Evolutionary conservation across 495 filamentous ascomycete genomes (phyloP).

Genomic region (Apodospora peruviana): DNA sequence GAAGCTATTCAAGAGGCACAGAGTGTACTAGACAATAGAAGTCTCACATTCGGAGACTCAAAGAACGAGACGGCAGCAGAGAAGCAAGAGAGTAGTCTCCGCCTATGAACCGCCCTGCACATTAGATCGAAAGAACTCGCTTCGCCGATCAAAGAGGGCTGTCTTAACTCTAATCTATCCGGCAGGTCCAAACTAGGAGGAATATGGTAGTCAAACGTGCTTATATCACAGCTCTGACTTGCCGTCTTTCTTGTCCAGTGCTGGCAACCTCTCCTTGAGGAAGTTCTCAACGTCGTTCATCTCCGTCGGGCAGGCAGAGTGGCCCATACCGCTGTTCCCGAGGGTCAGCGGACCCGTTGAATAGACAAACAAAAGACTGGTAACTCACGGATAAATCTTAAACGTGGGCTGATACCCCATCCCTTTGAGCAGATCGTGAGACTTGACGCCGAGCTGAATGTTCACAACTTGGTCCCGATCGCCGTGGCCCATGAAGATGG

Average conservation of each 20-base stretch:
- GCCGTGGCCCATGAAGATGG: conserved; percentile 86
- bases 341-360: background rate
- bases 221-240: conserved; percentile 39
- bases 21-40: too few relatives aligned
- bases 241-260: conserved; percentile 31
- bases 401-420: conserved; percentile 68
- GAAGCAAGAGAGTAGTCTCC: too few relatives aligned
- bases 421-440: conserved; percentile 56
- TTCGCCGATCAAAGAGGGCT: too few relatives aligned
- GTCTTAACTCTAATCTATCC: too few relatives aligned
- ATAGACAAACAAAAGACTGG: background rate
- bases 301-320: conserved; percentile 73
- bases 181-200: too few relatives aligned
- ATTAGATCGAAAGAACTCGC: too few relatives aligned
- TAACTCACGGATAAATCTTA: conserved; percentile 65
- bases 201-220: too few relatives aligned
- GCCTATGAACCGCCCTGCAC: too few relatives aligned
- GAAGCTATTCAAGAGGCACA: too few relatives aligned
- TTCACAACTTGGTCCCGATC: conserved; percentile 65
- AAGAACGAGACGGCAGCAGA: too few relatives aligned
- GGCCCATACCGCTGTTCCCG: conserved; percentile 53
- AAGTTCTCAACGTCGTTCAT: conserved; percentile 80
- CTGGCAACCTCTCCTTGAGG: conserved; percentile 57
- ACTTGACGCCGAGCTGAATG: conserved; percentile 59
- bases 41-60: too few relatives aligned